Percentiles rank a stretch among this genome's conserved stretches.
phyloP scores from a whole-genome alignment of 2,329 filamentous ascomycete species.

The Fusarium poae region DNA sequence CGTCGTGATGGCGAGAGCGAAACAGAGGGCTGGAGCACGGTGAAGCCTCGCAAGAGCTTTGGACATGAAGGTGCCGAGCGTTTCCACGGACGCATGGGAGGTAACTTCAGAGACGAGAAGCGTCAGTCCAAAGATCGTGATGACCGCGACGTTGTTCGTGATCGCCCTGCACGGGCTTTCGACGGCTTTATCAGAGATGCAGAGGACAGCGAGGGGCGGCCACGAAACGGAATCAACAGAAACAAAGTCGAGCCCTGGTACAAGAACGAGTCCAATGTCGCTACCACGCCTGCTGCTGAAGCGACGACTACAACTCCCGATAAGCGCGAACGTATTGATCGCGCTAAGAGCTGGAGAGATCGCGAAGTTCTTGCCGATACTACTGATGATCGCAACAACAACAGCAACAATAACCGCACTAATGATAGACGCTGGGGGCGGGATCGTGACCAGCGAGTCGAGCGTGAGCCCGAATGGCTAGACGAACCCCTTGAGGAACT shows the following conservation, averaged over 20 bases:
- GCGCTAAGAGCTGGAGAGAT: slow-evolving; percentile 72
- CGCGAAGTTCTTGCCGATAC: slow-evolving; percentile 59
- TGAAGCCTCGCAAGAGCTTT: slow-evolving; percentile 80
- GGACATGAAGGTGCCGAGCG: slow-evolving; percentile 78
- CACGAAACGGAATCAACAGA: slow-evolving; percentile 74
- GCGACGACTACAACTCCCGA: slow-evolving; percentile 51
- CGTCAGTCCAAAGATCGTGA: slow-evolving; percentile 66
- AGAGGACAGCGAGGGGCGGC: slow-evolving; percentile 67
- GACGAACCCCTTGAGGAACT: slow-evolving; percentile 79
- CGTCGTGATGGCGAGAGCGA: slow-evolving; percentile 71
- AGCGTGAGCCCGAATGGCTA: slow-evolving; percentile 93
- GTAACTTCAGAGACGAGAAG: slow-evolving; percentile 59
- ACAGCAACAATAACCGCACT: slow-evolving; percentile 54
- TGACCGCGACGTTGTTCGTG: slow-evolving; percentile 66
- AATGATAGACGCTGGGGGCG: slow-evolving; percentile 68
- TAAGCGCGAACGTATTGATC: slow-evolving; percentile 68
- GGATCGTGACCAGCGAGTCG: slow-evolving; percentile 70
- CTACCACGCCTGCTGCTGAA: slow-evolving; percentile 37
- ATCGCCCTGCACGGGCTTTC: slow-evolving; percentile 62
- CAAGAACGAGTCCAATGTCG: slow-evolving; percentile 64
- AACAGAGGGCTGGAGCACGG: slow-evolving; percentile 79
- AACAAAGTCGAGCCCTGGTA: slow-evolving; percentile 82
- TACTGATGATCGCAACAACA: slow-evolving; percentile 67
- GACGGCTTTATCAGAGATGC: slow-evolving; percentile 64
- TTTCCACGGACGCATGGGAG: slow-evolving; percentile 75